phyloP scores from a whole-genome alignment of 2,329 filamentous ascomycete species.

The Didymella pomorum region DNA sequence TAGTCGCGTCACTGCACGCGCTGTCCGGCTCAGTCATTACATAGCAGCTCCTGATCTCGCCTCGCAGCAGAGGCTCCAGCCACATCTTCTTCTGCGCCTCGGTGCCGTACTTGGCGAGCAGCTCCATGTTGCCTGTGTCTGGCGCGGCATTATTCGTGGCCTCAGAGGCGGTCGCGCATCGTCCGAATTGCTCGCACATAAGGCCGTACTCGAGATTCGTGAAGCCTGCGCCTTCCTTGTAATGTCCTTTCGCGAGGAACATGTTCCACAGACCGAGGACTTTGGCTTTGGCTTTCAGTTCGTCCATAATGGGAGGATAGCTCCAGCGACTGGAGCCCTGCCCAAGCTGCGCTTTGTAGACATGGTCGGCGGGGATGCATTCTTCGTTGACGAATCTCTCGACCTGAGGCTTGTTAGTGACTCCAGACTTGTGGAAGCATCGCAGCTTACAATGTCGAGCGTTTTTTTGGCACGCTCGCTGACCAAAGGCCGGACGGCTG shows the following conservation, averaged over 20 bases:
- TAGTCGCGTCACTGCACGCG: conserved; percentile 86
- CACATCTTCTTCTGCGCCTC: conserved; percentile 82
- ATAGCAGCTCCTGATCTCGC: conserved; percentile 84
- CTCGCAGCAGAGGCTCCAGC: conserved; percentile 80
- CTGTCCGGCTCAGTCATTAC: conserved; percentile 90
- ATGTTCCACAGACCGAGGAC: conserved; percentile 92
- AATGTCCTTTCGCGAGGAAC: conserved; percentile 92
- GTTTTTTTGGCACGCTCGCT: conserved; percentile 84
- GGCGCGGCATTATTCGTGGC: conserved; percentile 79
- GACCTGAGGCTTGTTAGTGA: conserved; percentile 59
- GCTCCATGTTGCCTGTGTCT: conserved; percentile 94
- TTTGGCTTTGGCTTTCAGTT: conserved; percentile 82
- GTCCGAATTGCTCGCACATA: conserved; percentile 93
- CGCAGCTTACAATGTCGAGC: conserved; percentile 68
- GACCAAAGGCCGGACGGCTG: conserved; percentile 67
- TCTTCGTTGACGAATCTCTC: conserved; percentile 96
- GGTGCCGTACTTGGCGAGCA: conserved; percentile 86
- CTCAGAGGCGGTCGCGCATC: conserved; percentile 70
- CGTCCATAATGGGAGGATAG: conserved; percentile 82
- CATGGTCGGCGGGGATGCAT: conserved; percentile 73
- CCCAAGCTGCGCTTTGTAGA: conserved; percentile 67
- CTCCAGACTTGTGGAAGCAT: neutral
- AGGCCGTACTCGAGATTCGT: conserved; percentile 82
- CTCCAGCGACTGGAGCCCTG: conserved; percentile 82
- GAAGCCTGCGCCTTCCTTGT: conserved; percentile 90